phyloP scores from a whole-genome alignment of 1,284 basidiomycete species.

The Hortiboletus rubellus region DNA sequence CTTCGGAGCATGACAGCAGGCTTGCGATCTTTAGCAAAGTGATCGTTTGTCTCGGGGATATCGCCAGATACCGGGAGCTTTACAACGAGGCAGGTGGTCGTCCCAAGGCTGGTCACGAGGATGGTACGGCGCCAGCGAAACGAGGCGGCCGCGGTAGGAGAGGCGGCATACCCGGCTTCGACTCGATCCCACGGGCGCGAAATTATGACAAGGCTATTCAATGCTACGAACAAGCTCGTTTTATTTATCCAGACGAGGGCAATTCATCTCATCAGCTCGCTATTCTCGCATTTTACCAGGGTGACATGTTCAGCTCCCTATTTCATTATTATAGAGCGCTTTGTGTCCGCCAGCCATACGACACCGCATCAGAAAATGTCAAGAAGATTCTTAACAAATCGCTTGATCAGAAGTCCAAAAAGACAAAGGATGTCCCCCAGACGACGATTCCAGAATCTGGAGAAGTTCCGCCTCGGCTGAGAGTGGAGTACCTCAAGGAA shows the following conservation, averaged over 20 bases:
- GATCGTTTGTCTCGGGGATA: slow-evolving; percentile 90
- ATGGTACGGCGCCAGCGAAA: slow-evolving; percentile 41
- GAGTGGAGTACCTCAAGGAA: slow-evolving; percentile 67
- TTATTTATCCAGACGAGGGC: slow-evolving; percentile 78
- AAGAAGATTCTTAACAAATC: slow-evolving; percentile 68
- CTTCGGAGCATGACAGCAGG: slow-evolving; percentile 59
- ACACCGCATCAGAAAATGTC: slow-evolving; percentile 86
- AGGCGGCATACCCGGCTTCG: slow-evolving; percentile 42
- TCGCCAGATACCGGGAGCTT: slow-evolving; percentile 90
- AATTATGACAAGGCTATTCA: slow-evolving; percentile 76
- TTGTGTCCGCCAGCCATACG: slow-evolving; percentile 84
- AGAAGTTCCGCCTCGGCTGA: slow-evolving; percentile 42
- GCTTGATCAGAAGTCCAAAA: slow-evolving; percentile 52
- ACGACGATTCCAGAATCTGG: slow-evolving; percentile 32
- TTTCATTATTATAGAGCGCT: slow-evolving; percentile 92
- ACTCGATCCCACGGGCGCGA: slow-evolving; percentile 49
- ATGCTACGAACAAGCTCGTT: slow-evolving; percentile 83
- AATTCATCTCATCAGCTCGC: slow-evolving; percentile 96
- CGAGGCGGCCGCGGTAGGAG: slow-evolving; percentile 48
- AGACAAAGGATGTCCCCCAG: slow-evolving; percentile 42
- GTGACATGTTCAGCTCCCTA: slow-evolving; percentile 78
- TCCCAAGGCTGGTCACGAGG: slow-evolving; percentile 64
- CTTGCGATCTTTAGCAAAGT: slow-evolving; percentile 82
- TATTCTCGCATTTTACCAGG: slow-evolving; percentile 83
- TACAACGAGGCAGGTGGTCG: slow-evolving; percentile 75